Evolutionary conservation across 176 grass and related monocot genomes (phyloP).

Genomic region (Hsuehochloa calcarea): DNA sequence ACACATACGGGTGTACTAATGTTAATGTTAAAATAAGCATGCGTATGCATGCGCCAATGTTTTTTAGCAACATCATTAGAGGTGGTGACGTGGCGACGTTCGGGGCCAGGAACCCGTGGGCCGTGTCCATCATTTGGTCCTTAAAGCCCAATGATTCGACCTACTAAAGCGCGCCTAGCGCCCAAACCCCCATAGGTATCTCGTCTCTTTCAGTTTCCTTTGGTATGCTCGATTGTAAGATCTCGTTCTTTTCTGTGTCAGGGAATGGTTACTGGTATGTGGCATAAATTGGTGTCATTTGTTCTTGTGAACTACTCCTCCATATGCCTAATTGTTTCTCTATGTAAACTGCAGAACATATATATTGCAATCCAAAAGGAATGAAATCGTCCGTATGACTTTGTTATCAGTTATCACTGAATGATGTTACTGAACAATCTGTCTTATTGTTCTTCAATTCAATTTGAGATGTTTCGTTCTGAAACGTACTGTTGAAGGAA

Average conservation of each 20-base stretch:
- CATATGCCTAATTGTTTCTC: background rate
- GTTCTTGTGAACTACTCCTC: background rate
- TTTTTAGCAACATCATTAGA: too few relatives aligned
- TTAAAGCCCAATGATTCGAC: too few relatives aligned
- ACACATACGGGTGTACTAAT: too few relatives aligned
- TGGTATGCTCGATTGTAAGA: background rate
- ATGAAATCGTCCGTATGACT: background rate
- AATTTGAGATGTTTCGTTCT: background rate
- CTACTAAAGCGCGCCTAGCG: too few relatives aligned
- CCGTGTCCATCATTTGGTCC: too few relatives aligned
- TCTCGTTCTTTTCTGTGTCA: background rate
- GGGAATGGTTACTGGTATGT: background rate
- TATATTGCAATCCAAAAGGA: background rate
- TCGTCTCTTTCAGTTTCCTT: background rate
- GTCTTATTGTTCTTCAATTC: background rate
- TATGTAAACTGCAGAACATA: constrained; percentile 7
- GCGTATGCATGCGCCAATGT: too few relatives aligned
- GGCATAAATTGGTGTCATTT: background rate
- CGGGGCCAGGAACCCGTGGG: too few relatives aligned
- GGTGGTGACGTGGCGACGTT: too few relatives aligned
- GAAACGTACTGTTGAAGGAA: background rate
- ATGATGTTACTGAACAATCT: background rate
- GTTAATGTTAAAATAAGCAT: too few relatives aligned
- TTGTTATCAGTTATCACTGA: background rate
- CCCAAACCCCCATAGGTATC: constrained; percentile 6